phyloP scores from a whole-genome alignment of 1,284 basidiomycete species.

The Fomes fomentarius region DNA sequence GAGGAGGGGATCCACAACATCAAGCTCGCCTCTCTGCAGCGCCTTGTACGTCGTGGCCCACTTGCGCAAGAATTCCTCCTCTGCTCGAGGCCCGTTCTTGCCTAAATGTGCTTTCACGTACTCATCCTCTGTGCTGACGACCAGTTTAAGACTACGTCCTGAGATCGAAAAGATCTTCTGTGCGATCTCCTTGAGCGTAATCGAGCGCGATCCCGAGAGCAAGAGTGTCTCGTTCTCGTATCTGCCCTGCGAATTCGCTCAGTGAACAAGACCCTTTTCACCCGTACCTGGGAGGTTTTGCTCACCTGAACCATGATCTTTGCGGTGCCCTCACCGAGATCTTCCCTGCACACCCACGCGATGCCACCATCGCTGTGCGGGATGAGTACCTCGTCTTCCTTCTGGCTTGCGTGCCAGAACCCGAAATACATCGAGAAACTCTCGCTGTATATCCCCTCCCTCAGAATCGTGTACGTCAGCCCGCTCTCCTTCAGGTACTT shows the following conservation, averaged over 20 bases:
- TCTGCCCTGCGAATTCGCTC: constrained; percentile 20
- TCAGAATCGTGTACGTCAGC: constrained; percentile 39
- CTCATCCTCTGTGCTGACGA: constrained; percentile 31
- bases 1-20: constrained; percentile 33
- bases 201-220: constrained; percentile 32
- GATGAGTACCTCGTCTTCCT: constrained; percentile 28
- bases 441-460: constrained; percentile 45
- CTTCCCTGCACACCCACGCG: constrained; percentile 36
- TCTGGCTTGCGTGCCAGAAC: constrained; percentile 27
- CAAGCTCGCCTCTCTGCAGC: constrained; percentile 32
- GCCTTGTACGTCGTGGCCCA: constrained; percentile 38
- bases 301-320: constrained; percentile 32
- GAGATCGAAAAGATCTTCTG: constrained; percentile 26
- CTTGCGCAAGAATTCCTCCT: constrained; percentile 31
- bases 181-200: constrained; percentile 31
- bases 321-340: constrained; percentile 38
- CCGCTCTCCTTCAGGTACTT: constrained; percentile 39
- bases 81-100: constrained; percentile 21
- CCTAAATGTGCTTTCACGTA: constrained; percentile 30
- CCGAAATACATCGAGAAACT: constrained; percentile 41
- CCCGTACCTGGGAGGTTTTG: neutral
- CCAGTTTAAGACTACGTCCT: constrained; percentile 26
- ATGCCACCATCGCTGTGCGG: constrained; percentile 35
- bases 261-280: no score
- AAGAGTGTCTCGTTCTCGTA: constrained; percentile 30